Conservation (phyloP, 495 filamentous ascomycete genomes). For the Mytilinidion resinicola region DNA sequence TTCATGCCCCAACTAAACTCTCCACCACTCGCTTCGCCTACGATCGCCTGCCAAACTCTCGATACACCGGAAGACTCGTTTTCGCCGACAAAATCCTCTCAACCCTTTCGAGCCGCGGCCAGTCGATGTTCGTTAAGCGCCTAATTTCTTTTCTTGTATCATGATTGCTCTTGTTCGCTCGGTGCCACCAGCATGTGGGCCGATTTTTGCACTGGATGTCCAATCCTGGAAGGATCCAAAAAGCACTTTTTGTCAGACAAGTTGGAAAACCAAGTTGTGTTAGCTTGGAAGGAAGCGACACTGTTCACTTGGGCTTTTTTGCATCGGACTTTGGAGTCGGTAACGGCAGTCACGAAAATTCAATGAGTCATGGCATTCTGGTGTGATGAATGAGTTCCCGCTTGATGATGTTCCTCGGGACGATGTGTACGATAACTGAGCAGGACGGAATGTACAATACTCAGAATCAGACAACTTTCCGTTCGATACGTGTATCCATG, state of each 20-base stretch:
- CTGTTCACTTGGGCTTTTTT: neutral
- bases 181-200: neutral
- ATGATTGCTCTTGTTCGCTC: neutral
- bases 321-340: conserved; percentile 3
- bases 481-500: no score
- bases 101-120: neutral
- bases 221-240: conserved; percentile 2
- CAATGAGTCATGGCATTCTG: conserved; percentile 1
- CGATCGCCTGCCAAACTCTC: neutral
- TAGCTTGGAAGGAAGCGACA: neutral
- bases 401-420: neutral
- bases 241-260: conserved; percentile 2
- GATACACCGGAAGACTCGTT: neutral
- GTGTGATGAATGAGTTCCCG: neutral
- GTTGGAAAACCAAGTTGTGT: neutral
- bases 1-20: conserved; percentile 67
- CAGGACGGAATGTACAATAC: neutral
- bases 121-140: neutral
- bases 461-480: neutral
- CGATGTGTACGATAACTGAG: neutral
- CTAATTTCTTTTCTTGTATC: conserved; percentile 1
- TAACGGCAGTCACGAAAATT: conserved; percentile 5
- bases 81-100: neutral
- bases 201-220: neutral
- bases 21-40: neutral